A percentile compares a stretch with the other conserved stretches of the same genome.
phyloP scores from a whole-genome alignment of 305 asterid genomes.

The Withania somnifera region DNA sequence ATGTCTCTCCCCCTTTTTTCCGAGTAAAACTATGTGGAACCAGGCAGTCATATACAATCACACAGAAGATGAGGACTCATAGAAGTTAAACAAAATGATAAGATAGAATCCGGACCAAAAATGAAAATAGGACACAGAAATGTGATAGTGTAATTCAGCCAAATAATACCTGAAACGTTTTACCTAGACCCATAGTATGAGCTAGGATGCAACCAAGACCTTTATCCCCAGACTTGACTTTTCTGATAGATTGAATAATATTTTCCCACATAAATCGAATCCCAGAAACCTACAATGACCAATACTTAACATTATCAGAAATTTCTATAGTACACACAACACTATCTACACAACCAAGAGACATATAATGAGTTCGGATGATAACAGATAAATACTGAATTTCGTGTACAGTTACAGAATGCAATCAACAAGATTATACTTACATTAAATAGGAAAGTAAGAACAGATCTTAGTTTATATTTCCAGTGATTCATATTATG shows the following conservation, averaged over 20 bases:
- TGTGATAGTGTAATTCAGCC: background rate
- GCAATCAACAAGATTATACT: background rate
- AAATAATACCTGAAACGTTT: constrained; percentile 82
- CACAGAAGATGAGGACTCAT: background rate
- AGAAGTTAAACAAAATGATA: background rate
- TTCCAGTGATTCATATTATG: background rate
- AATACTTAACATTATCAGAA: background rate
- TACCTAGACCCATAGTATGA: constrained; percentile 98
- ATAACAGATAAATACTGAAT: background rate
- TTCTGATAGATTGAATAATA: constrained; percentile 67
- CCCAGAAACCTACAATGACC: constrained; percentile 60
- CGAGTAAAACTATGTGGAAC: background rate
- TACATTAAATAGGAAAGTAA: too few relatives aligned
- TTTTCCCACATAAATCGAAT: constrained; percentile 98
- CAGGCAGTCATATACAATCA: background rate
- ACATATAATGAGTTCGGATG: background rate
- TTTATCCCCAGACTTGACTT: constrained; percentile 83
- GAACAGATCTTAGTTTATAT: too few relatives aligned
- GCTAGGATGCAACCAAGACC: constrained; percentile 99
- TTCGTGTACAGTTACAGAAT: background rate
- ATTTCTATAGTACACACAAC: background rate
- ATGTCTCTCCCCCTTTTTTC: background rate
- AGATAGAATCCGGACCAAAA: background rate
- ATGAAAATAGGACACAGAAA: background rate
- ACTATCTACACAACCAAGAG: too few relatives aligned